Conservation (phyloP, 495 filamentous ascomycete genomes). For the Monascus purpureus region DNA sequence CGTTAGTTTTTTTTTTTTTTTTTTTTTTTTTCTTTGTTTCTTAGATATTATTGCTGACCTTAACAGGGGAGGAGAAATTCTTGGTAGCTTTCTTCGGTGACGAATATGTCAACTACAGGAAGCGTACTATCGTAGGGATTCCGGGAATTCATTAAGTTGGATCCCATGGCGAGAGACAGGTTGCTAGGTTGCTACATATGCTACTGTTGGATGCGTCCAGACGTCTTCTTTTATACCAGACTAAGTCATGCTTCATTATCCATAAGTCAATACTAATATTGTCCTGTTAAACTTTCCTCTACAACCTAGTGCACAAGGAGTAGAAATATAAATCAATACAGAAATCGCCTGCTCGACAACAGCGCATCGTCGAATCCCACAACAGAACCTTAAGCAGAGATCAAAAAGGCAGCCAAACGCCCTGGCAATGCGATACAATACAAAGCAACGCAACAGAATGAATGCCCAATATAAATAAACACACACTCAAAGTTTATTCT, state of each 20-base stretch:
- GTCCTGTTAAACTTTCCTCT: too few species aligned
- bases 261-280: too few species aligned
- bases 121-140: slow-evolving; percentile 56
- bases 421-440: neutral
- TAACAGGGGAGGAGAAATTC: slow-evolving; percentile 57
- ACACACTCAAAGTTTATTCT: slow-evolving; percentile 26
- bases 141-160: slow-evolving; percentile 40
- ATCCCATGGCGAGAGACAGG: slow-evolving; percentile 1
- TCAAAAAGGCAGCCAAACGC: too few species aligned
- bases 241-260: too few species aligned
- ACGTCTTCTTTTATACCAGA: neutral
- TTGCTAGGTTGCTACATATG: slow-evolving; percentile 1
- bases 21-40: slow-evolving; percentile 1
- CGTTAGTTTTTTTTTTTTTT: slow-evolving; percentile 30
- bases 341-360: neutral
- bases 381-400: too few species aligned
- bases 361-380: neutral
- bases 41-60: slow-evolving; percentile 1
- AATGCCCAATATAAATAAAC: neutral
- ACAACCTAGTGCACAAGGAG: too few species aligned
- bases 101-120: slow-evolving; percentile 64
- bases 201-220: neutral
- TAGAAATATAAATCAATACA: too few species aligned
- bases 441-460: neutral
- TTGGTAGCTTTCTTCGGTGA: slow-evolving; percentile 72